Evolutionary conservation across 306 rosid genomes (phyloP), one percentile per base, ranked within the genome.

Genomic region (Medicago lupulina): DNA sequence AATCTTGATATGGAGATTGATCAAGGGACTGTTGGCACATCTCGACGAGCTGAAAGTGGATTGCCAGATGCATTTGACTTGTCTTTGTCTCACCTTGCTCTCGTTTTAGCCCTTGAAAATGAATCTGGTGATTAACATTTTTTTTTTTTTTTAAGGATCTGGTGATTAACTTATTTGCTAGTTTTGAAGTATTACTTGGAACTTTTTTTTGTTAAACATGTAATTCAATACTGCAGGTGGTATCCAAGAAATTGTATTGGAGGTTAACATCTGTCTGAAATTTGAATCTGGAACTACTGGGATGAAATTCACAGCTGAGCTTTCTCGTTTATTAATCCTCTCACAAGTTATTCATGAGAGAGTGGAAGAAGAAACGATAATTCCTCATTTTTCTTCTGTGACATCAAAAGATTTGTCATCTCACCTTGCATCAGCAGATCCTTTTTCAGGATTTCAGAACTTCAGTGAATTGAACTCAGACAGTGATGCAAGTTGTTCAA

Each of bases 351-450:
- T 87, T 63, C 83, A 72, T n/a, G 67, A 58, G 54, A 83, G 71
- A 74, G 63, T 73, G 71, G 87, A 59, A 51, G 73, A 82, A 76
- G 77, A 84, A 78, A 51, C 57, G 15, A 68, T 55, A 85, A 81
- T 81, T 71, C 94, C 98, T 40, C 90, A 85, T 69, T 86, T 89
- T 82, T 82, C 92, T 81, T 85, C 94, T 49, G 81, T 63, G 67
- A 69, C 72, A 58, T 84, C 80, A 38, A 70, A 83, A 73, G 70
- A 23, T 75, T 65, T 61, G 54, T 73, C 83, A 34, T 58, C 87
- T 76, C 83, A 61, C 73, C 19, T 49, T 82, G 82, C 67, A 54
- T 83, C 87, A 70, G 87, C 81, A 61, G 86, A 82, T 83, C 34
- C 76, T 75, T 55, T 83, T 74, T 31, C 79, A 54, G 80, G 70